Base-by-base conservation (phyloP, 208 protist genomes). In the Trypanosoma grayi region DNA sequence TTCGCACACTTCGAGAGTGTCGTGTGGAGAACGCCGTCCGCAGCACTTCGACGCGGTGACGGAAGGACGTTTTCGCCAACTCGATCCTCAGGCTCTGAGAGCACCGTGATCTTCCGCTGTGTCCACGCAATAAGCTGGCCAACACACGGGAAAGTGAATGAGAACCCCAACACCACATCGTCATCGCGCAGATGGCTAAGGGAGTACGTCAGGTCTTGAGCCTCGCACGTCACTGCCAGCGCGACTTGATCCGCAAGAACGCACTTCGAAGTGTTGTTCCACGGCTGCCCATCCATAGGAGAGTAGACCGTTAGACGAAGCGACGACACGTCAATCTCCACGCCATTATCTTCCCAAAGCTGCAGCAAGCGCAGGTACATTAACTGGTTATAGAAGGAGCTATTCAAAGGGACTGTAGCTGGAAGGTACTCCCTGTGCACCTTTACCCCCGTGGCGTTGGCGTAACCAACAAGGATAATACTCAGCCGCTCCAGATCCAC, bases 391-490 rank as follows among this genome's bases (percentile, higher is more conserved):
- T 81, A 87, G 53, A 79, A 90, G 37, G 40, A 25, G 62, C 70
- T 85, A 72, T 90, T 90, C 60, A 90, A 77, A 7, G 86, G 86
- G 0, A 64, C 60, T 2, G 61, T 59, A 13, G 70, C 52, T 24
- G 79, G 78, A 50, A 93, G 64, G 66, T 84, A 89, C 53, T 90
- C 80, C 63, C 76, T 81, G 65, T 86, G 74, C 2, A 93, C 79
- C 70, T 81, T 87, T 33, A 85, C 66, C 1, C 83, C 86, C 27
- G 73, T 87, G 31, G 61, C 63, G 43, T 79, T 70, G 0, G 81
- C 77, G 59, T 78, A 93, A 40, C 73, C 66, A 22, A 81, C 43
- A 28, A 93, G 73, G 10, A 93, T 44, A 48, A 77, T 66, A 57
- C 78, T 73, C 5, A 93, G 67, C 1, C 83, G 74, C 41, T 76